Base-by-base conservation (phyloP, 495 filamentous ascomycete species). In the Aeminium ludgeri region DNA sequence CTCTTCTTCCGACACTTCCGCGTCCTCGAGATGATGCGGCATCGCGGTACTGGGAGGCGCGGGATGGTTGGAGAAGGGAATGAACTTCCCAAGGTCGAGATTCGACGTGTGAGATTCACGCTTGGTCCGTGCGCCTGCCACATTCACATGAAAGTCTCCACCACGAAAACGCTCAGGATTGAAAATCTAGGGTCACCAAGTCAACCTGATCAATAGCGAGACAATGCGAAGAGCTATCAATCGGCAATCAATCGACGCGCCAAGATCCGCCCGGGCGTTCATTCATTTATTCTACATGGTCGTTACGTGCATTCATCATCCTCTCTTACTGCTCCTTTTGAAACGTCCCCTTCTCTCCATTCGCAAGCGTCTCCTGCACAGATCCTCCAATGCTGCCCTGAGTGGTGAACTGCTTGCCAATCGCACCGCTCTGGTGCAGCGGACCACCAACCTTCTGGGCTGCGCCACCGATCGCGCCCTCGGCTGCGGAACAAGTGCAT, bases 361-460 rank as follows among this genome's bases (percentile, higher is more conserved):
- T 13, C 18, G 20, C 68, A 34, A 71, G 43, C 13, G 57, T 48
- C 32, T 60, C 53, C 49, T 71, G 61, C 13, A 65, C 63, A 20
- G 61, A 51, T 0, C 62, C 64, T 6, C 64, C 64, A 27, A 65
- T 50, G 10, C 44, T 47, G 0, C 62, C 63, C 17, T 60, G 54
- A 0, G 48, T 36, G 0, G 61, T 64, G 43, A 64, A 67, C 27
- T 64, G 59, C 45, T 66, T 66, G 30, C 64, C 59, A 30, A 66
- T 49, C 36, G 55, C 50, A 0, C 64, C 64, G 17, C 60, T 55
- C 41, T 59, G 60, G 37, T 64, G 63, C 33, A 74, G 56, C 0
- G 69, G 68, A 0, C 72, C 73, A n/a, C 72, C 69, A 6, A 76
- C 43, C 28, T 54, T 62, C 38, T 76, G 57, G 5, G 63, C 67